Conservation (phyloP, 495 filamentous ascomycete genomes). For the Annulohypoxylon moriforme region DNA sequence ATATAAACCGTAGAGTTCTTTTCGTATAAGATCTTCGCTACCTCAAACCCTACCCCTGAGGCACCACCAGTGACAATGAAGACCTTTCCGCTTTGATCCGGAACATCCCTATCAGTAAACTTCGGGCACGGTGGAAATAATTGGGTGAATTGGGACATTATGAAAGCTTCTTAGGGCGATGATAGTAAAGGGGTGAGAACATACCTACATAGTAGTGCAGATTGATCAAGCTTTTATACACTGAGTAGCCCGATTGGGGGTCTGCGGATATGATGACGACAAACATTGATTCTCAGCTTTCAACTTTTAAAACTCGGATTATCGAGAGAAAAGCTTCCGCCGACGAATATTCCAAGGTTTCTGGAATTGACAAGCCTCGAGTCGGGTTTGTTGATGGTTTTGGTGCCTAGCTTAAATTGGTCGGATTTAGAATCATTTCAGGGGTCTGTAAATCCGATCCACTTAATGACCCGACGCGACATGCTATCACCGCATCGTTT, state of each 20-base stretch:
- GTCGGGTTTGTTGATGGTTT: constrained; percentile 7
- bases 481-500: background rate
- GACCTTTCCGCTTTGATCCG: constrained; percentile 40
- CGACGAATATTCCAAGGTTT: background rate
- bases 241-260: background rate
- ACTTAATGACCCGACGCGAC: background rate
- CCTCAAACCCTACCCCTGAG: constrained; percentile 58
- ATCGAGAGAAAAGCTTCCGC: background rate
- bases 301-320: background rate
- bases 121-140: constrained; percentile 47
- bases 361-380: background rate
- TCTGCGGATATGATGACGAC: background rate
- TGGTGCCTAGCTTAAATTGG: background rate
- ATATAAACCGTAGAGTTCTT: constrained; percentile 63
- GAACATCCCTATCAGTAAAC: constrained; percentile 42
- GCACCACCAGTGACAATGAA: constrained; percentile 62
- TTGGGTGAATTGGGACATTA: constrained; percentile 28
- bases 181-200: background rate
- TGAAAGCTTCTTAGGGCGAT: too few species aligned
- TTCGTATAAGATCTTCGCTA: constrained; percentile 55
- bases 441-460: constrained; percentile 18
- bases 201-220: background rate
- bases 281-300: background rate
- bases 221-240: background rate
- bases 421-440: constrained; percentile 16